Conservation (phyloP, 495 filamentous ascomycete species). For the Trypethelium eluteriae region DNA sequence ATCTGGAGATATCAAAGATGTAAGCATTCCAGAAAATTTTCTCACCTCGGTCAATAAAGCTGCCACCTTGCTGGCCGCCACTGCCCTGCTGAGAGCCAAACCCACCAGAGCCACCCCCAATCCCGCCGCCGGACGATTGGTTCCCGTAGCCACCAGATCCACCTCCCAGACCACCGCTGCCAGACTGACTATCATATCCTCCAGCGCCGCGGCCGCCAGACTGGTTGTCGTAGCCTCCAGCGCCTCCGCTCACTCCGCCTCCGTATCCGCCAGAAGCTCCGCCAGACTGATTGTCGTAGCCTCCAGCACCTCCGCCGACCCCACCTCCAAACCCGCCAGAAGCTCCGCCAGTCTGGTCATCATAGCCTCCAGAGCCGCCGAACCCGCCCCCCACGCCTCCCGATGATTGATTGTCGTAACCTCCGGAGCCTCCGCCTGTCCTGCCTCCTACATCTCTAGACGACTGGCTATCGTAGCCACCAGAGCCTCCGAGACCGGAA, state of each 20-base stretch:
- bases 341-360: neutral
- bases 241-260: neutral
- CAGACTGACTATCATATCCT: neutral
- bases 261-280: neutral
- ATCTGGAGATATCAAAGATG: neutral
- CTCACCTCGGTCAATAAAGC: conserved; percentile 7
- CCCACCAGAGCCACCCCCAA: neutral
- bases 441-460: neutral
- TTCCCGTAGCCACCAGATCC: neutral
- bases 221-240: neutral
- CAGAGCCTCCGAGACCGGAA: neutral
- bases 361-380: neutral
- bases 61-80: neutral
- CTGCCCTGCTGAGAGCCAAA: neutral
- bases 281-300: conserved; percentile 1
- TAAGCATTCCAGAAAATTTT: neutral
- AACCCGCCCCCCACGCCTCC: neutral
- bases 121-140: neutral
- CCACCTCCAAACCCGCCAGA: neutral
- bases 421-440: neutral
- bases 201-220: neutral
- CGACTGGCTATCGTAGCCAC: conserved; percentile 1
- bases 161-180: neutral
- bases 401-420: neutral
- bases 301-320: neutral